Percentiles rank a stretch among this genome's conserved stretches.
Conservation (phyloP, 2,329 filamentous ascomycete genomes). For the Xylaria sp. region DNA sequence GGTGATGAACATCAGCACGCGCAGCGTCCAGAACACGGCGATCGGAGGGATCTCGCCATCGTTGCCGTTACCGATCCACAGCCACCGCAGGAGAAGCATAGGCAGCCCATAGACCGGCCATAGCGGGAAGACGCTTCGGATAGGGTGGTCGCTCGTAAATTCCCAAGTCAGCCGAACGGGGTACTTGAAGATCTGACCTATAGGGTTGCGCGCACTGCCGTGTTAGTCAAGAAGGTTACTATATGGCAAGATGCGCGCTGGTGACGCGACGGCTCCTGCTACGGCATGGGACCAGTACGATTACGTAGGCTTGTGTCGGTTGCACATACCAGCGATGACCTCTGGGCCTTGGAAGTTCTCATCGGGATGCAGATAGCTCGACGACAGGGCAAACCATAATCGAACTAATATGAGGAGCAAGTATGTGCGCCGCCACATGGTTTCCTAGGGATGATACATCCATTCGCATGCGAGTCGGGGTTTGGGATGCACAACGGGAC, state of each 20-base stretch:
- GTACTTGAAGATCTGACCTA: constrained; percentile 92
- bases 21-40: constrained; percentile 87
- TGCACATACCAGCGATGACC: constrained; percentile 85
- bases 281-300: constrained; percentile 10
- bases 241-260: constrained; percentile 1
- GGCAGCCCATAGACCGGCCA: constrained; percentile 95
- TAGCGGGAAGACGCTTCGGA: constrained; percentile 95
- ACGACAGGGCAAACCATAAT: constrained; percentile 91
- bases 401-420: constrained; percentile 85
- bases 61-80: constrained; percentile 85
- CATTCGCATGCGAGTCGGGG: constrained; percentile 24
- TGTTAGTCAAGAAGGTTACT: constrained; percentile 30
- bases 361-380: constrained; percentile 97
- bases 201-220: constrained; percentile 23
- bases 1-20: constrained; percentile 90
- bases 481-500: constrained; percentile 31
- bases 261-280: neutral
- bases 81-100: constrained; percentile 91
- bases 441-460: constrained; percentile 35
- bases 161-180: constrained; percentile 94
- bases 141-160: constrained; percentile 86
- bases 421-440: constrained; percentile 93
- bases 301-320: neutral
- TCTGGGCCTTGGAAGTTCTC: constrained; percentile 99
- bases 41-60: constrained; percentile 83